Evolutionary conservation across 2,329 filamentous ascomycete genomes (phyloP), one percentile per base, ranked within the genome.

Genomic region (Sporothrix globosa): DNA sequence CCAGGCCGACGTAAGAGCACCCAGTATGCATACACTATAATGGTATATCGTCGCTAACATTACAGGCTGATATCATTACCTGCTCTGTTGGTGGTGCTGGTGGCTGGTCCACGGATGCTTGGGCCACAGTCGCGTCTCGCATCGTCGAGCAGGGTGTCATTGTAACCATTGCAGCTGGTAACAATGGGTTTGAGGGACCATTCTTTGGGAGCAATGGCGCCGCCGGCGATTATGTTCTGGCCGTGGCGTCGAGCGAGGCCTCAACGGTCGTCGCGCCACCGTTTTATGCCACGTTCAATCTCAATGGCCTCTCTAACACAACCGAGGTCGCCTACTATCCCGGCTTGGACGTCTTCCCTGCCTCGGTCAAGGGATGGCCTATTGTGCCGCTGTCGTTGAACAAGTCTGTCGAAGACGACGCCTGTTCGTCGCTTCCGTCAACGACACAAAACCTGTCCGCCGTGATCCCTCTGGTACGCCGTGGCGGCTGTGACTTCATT

Each of bases 61-160:
- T 2, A 1, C 39, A 71, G 70, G 84, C 83, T 30, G 80, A 88
- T 74, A 84, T 88, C 72, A 88, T 88, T 75, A 86, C 83, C 0
- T 81, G 84, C 0, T 87, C 85, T 4, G 82, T 88, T 61, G 85
- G 85, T 14, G 81, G 81, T 0, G 74, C 82, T 0, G 81, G 80
- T 0, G 86, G 86, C 14, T 88, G 85, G 85, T 79, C 81, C 2
- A 83, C 86, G 72, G 82, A 85, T 17, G 81, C 84, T 0, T 85
- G 82, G 83, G 80, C 84, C 6, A 81, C 82, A 1, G 81, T 81
- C 1, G 83, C 85, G 14, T 82, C 83, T 19, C 81, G 84, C 4
- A 87, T 88, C 46, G 84, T 86, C 17, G 83, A 82, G 14, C 79
- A 82, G 46, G 86, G 86, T 60, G 83, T 88, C 2, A 82, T 84